These are phyloP conservation scores for Lasiodiplodia theobromae DNA, from an alignment of 2,329 filamentous ascomycete species.

Conservation along the genomic window DNA sequence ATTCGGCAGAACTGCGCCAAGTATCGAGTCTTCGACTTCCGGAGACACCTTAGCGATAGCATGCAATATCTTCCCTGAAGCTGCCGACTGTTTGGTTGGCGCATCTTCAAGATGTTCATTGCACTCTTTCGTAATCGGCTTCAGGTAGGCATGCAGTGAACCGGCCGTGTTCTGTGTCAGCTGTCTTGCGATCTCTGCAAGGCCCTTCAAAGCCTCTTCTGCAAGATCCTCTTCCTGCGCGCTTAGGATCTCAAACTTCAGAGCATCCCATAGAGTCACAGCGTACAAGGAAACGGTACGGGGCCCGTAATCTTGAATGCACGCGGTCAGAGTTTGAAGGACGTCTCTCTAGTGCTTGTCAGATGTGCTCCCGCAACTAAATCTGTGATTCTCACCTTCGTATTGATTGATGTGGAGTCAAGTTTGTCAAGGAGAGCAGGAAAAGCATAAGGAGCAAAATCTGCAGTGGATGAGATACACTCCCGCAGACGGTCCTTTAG, in stretches of 20 bases:
- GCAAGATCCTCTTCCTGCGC: conserved; percentile 71
- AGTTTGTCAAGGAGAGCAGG: conserved; percentile 73
- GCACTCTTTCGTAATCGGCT: conserved; percentile 70
- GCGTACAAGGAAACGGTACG: conserved; percentile 68
- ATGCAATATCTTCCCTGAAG: conserved; percentile 66
- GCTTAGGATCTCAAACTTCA: conserved; percentile 74
- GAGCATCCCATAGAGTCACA: conserved; percentile 70
- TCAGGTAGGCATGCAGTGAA: conserved; percentile 61
- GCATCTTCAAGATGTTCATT: conserved; percentile 73
- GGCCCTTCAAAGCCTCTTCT: conserved; percentile 62
- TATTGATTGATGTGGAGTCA: conserved; percentile 72
- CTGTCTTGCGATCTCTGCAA: conserved; percentile 63
- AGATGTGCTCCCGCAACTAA: neutral
- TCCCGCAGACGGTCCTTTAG: conserved; percentile 69
- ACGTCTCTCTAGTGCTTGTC: conserved; percentile 62
- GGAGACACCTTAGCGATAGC: conserved; percentile 63
- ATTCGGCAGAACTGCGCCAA: conserved; percentile 63
- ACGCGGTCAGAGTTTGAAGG: conserved; percentile 67
- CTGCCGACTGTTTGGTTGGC: conserved; percentile 72
- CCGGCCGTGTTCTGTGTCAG: conserved; percentile 59
- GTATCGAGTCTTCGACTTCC: conserved; percentile 61
- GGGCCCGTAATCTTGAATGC: conserved; percentile 65
- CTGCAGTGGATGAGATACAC: conserved; percentile 67
- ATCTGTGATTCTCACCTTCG: conserved; percentile 58
- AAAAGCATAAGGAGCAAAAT: conserved; percentile 71